These are phyloP conservation scores for Scutellaria barbata DNA, from an alignment of 257 asterid genomes.

Conservation along the genomic window DNA sequence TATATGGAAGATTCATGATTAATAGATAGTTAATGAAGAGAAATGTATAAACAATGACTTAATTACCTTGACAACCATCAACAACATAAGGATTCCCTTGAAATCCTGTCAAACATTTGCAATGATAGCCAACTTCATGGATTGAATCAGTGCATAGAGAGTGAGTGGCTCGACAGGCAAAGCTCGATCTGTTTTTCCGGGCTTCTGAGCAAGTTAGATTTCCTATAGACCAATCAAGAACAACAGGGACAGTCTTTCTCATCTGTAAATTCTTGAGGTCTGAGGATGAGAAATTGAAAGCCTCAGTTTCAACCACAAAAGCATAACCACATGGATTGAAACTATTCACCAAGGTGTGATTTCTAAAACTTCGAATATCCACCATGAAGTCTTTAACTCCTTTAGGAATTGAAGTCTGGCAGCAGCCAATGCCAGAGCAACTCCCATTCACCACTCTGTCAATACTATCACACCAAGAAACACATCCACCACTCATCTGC, in stretches of 20 bases:
- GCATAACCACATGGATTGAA: slow-evolving; percentile 47
- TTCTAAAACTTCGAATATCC: slow-evolving; percentile 24
- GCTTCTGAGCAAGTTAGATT: slow-evolving; percentile 36
- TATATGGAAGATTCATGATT: not conserved
- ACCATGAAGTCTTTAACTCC: slow-evolving; percentile 27
- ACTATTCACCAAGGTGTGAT: slow-evolving; percentile 19
- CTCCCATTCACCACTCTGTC: slow-evolving; percentile 17
- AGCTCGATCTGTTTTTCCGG: slow-evolving; percentile 14
- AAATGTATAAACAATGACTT: not conserved
- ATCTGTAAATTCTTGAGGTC: slow-evolving; percentile 29
- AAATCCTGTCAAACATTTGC: slow-evolving; percentile 39
- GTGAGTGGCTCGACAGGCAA: slow-evolving; percentile 40
- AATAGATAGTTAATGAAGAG: not conserved
- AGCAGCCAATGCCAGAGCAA: slow-evolving; percentile 48
- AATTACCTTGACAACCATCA: slow-evolving; percentile 47
- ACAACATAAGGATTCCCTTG: slow-evolving; percentile 48
- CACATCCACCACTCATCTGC: slow-evolving; percentile 32
- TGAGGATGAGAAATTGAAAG: slow-evolving; percentile 33
- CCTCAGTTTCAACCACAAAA: slow-evolving; percentile 37
- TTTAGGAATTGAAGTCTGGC: slow-evolving; percentile 39
- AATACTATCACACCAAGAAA: slow-evolving; percentile 32
- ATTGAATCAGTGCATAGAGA: slow-evolving; percentile 35
- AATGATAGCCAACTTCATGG: slow-evolving; percentile 36
- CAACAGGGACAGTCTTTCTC: slow-evolving; percentile 30
- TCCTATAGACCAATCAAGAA: slow-evolving; percentile 45